Conservation (phyloP, 306 rosid species). For the Erythrophleum fordii region DNA sequence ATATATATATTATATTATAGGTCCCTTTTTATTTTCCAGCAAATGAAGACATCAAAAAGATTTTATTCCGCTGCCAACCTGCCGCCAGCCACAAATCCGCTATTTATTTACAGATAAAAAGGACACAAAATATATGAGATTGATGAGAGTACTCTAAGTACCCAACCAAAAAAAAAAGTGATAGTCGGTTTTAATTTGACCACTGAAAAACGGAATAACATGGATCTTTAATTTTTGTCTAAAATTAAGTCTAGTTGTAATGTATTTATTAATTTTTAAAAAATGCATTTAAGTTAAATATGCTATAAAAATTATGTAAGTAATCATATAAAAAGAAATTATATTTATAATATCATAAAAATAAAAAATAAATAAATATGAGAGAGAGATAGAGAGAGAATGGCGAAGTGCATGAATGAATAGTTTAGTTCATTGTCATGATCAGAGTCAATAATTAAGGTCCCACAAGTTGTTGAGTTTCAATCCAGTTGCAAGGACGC, state of each 20-base stretch:
- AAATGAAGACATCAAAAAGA: not conserved
- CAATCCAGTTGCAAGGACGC: constrained; percentile 36
- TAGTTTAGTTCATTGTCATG: constrained; percentile 14
- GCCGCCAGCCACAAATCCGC: not conserved
- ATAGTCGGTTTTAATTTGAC: too few relatives aligned
- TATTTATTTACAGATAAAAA: too few relatives aligned
- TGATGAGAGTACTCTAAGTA: too few relatives aligned
- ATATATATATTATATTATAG: not conserved
- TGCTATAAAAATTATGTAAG: too few relatives aligned
- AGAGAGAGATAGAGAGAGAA: constrained; percentile 17
- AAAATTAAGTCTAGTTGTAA: not conserved
- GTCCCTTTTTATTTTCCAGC: not conserved
- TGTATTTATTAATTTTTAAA: not conserved
- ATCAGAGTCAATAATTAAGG: constrained; percentile 37
- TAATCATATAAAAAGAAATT: not conserved
- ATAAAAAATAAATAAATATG: not conserved
- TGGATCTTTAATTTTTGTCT: too few relatives aligned
- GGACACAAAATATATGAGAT: too few relatives aligned
- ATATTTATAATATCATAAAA: not conserved
- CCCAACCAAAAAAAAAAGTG: too few relatives aligned
- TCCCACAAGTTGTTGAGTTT: constrained; percentile 57
- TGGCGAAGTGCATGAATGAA: not conserved
- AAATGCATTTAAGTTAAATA: not conserved
- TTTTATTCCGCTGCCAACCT: not conserved
- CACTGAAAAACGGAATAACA: too few relatives aligned